These are phyloP conservation scores for Xanthoconium purpureum DNA, from an alignment of 768 basidiomycete genomes.

Conservation along the genomic window DNA sequence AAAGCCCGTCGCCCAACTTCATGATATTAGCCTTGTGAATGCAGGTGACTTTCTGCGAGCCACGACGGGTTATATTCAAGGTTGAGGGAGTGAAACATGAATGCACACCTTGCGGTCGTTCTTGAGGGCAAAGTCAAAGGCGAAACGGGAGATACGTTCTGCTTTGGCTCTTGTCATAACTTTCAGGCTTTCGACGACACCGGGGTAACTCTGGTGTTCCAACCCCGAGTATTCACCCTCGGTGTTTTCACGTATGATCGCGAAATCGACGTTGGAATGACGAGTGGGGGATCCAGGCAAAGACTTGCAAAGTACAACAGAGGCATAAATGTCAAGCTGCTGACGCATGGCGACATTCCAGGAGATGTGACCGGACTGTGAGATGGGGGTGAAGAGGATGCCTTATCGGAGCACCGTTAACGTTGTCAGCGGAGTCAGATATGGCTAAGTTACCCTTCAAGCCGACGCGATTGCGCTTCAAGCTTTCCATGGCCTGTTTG, in stretches of 20 bases:
- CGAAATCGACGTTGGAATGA: constrained; percentile 96
- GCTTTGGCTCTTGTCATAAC: constrained; percentile 94
- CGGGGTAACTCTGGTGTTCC: constrained; percentile 97
- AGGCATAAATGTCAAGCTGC: constrained; percentile 98
- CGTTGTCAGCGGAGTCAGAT: not conserved
- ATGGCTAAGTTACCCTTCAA: constrained; percentile 72
- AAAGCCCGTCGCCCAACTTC: constrained; percentile 99
- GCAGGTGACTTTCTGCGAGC: constrained; percentile 90
- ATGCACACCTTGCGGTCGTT: constrained; percentile 87
- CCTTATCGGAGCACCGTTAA: constrained; percentile 45
- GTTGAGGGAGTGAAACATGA: not conserved
- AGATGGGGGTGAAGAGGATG: constrained; percentile 97
- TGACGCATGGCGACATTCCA: constrained; percentile 99
- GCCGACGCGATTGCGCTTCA: constrained; percentile 96
- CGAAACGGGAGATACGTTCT: constrained; percentile 94
- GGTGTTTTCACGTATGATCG: constrained; percentile 99
- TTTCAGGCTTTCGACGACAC: constrained; percentile 97
- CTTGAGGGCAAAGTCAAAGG: constrained; percentile 98
- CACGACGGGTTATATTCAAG: not conserved
- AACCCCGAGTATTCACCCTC: constrained; percentile 99
- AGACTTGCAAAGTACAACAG: constrained; percentile 97
- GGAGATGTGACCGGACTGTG: constrained; percentile 93
- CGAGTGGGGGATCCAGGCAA: constrained; percentile 94
- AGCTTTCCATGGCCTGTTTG: constrained; percentile 95
- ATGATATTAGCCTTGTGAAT: constrained; percentile 99